Base-by-base conservation (phyloP, 192 early-diverging fungal genomes). In the Coemansia sp. region DNA sequence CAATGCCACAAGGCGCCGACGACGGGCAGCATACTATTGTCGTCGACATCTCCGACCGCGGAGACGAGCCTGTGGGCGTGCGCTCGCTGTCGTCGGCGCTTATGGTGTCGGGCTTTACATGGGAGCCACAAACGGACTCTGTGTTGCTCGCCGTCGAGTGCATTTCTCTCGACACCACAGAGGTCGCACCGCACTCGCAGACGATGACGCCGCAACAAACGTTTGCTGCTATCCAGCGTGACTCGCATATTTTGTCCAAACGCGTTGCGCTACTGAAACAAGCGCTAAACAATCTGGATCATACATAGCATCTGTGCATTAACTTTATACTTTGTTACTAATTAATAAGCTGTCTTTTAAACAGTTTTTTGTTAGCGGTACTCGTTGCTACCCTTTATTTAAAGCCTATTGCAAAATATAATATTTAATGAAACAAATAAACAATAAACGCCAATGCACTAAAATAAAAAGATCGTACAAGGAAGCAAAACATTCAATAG, bases 31-130 rank as follows among this genome's bases (percentile, higher is more conserved):
- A 66, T 32, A 52, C 68, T 2, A 43, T 80, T 2, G 56, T 80
- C 9, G 77, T 80, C 3, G 67, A 80, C 29, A 74, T 80, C 68
- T 65, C 77, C 1, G 45, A 41, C 3, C 62, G 74, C 22, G 72
- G 72, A 27, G 43, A 32, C 14, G 8, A 17, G 5, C 72, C 72
- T 2, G 62, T 62, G 9, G 52, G 49, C 4, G 72, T 63, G 10
- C 58, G 48, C 35, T 80, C 77, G 37, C 32, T 80, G 21, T 65
- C 77, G 4, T 65, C 77, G 21, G 56, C 61, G 25, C 73, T 80
- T 5, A 70, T 70, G 55, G 72, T 73, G 1, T 58, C 77, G 6
- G 72, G 56, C n/a, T 74, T 64, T 50, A 59, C 66, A n/a, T 80
- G 77, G 77, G 56, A 38, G 8, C 52, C 39, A 5, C 25, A 52